Evolutionary conservation across 2,329 filamentous ascomycete genomes (phyloP), one percentile per base, ranked within the genome.

Genomic region (Ophiocordyceps australis): DNA sequence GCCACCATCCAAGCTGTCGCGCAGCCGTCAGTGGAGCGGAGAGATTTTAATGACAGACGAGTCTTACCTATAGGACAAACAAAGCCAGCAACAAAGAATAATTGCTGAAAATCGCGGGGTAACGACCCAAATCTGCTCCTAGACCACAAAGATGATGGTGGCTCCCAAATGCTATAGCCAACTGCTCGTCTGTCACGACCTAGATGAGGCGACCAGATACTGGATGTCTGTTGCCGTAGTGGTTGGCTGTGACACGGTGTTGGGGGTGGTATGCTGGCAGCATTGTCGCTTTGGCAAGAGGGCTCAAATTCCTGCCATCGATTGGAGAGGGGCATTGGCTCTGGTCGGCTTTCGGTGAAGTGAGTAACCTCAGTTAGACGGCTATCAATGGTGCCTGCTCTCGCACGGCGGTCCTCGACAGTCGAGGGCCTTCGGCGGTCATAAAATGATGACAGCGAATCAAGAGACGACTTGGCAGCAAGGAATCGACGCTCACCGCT

Each of bases 11-110:
- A 91, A 28, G 74, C 76, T 75, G 37, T 25, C 27, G 13, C 26
- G 9, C 25, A 30, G 25, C 17, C 16, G 20, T 14, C 12, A 8
- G 4, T 10, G 17, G 2, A 9, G 21, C 5, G 7, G 10, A 9
- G 2, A 8, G 10, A 4, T 11, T 10, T 8, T 12, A 22, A 22
- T 7, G 5, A 20, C 9, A 10, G 11, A 5, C 2, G 5, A 24
- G 18, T 48, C 68, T 49, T 52, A 76, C 71, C 59, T 32, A 82
- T 62, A 5, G 80, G 82, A 40, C 82, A 69, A 24, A 86, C 54
- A 41, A 91, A 91, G 14, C 82, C 82, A 24, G 75, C 22, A 28
- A 73, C 68, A 49, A 91, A 91, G 25, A 80, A 55, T 27, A 76
- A 55, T 17, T 86, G 63, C 47, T 91, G 82, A 24, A 71, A 52